phyloP scores from a whole-genome alignment of 2,329 filamentous ascomycete genomes.

The Botrytis galanthina region DNA sequence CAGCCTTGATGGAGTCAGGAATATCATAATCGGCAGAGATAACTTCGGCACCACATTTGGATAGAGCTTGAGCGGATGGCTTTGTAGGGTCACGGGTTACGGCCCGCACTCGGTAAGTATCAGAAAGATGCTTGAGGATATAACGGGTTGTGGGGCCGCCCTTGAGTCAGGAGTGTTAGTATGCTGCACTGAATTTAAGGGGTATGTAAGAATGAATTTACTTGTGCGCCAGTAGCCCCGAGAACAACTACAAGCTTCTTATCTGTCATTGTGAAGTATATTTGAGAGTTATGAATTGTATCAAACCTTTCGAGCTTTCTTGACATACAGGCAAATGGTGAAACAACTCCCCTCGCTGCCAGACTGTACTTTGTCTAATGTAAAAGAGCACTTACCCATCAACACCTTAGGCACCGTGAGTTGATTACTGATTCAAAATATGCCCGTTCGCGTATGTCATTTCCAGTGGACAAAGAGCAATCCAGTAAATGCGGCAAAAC shows the following conservation, averaged over 20 bases:
- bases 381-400: not conserved
- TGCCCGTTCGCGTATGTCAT: not conserved
- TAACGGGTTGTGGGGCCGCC: constrained; percentile 12
- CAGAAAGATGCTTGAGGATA: constrained; percentile 9
- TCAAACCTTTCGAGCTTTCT: not conserved
- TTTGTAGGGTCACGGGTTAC: constrained; percentile 1
- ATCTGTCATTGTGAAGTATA: not conserved
- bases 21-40: not conserved
- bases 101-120: constrained; percentile 11
- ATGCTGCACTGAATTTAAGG: not conserved
- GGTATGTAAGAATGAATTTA: not conserved
- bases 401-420: not conserved
- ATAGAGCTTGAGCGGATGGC: not conserved
- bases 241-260: constrained; percentile 4
- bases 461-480: not conserved
- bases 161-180: not conserved
- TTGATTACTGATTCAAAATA: not conserved
- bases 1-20: constrained; percentile 2
- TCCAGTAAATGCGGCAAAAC: not conserved
- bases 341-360: not conserved
- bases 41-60: constrained; percentile 1
- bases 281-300: not conserved
- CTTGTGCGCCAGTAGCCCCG: not conserved
- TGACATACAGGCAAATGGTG: not conserved
- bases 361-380: not conserved